Percentiles rank a stretch among this genome's conserved stretches.
phyloP scores from a whole-genome alignment of 1,139 yeast species.

The Nakaseomyces bracarensis region DNA sequence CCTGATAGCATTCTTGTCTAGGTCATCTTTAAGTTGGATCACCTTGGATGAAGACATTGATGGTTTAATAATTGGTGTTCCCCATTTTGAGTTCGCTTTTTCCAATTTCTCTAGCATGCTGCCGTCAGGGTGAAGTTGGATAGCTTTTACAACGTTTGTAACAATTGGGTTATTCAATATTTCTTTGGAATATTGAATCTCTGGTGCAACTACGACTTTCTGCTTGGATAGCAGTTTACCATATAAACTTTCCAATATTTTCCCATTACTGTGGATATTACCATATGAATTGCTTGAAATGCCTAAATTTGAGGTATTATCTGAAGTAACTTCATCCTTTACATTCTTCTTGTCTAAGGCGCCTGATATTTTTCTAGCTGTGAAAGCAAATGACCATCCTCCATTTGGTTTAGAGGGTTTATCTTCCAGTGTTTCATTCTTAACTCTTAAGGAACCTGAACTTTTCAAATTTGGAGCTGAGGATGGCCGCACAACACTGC shows the following conservation, averaged over 20 bases:
- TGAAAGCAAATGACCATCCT: constrained; percentile 2
- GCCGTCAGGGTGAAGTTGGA: constrained; percentile 5
- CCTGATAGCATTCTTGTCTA: not conserved
- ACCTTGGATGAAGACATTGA: not conserved
- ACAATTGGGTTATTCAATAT: constrained; percentile 4
- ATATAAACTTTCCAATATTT: not conserved
- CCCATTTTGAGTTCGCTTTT: constrained; percentile 11
- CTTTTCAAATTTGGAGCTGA: constrained; percentile 1
- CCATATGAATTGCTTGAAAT: not conserved
- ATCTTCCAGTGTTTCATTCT: not conserved
- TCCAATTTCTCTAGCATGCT: constrained; percentile 6
- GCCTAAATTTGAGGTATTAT: not conserved
- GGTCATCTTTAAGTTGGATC: constrained; percentile 4
- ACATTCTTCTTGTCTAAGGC: not conserved
- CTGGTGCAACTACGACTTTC: constrained; percentile 7
- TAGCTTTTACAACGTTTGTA: constrained; percentile 3
- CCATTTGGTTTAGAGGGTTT: not conserved
- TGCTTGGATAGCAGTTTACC: not conserved
- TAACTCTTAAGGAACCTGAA: not conserved
- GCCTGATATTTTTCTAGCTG: constrained; percentile 1
- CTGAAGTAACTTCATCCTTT: not conserved
- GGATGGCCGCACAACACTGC: not conserved
- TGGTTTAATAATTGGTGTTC: constrained; percentile 7
- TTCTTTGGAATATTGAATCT: constrained; percentile 6
- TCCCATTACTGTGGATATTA: not conserved